phyloP scores from a whole-genome alignment of 2,329 filamentous ascomycete genomes.

The Chaetoscypha palmicola region DNA sequence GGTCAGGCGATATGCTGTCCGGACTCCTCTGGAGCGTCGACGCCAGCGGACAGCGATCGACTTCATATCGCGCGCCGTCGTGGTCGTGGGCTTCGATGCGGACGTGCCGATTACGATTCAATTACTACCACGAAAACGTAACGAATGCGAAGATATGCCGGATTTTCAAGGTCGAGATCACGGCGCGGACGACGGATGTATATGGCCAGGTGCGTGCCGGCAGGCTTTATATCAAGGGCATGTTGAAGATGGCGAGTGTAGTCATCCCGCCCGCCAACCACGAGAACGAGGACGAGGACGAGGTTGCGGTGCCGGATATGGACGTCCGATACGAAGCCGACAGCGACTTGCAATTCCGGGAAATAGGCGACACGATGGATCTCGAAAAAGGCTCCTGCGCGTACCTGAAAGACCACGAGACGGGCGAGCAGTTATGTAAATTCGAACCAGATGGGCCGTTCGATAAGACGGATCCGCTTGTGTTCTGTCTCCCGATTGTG shows the following conservation, averaged over 20 bases:
- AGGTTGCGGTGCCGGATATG: not conserved
- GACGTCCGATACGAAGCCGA: not conserved
- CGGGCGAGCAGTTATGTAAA: not conserved
- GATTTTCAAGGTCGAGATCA: not conserved
- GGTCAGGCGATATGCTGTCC: conserved; percentile 1
- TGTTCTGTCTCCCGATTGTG: not conserved
- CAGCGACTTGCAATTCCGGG: not conserved
- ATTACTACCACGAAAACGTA: not conserved
- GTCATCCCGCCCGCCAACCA: not conserved
- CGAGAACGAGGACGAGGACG: not conserved
- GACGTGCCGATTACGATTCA: not conserved
- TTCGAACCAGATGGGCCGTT: not conserved
- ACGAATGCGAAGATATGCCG: not conserved
- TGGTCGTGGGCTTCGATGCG: conserved; percentile 8
- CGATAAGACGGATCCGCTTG: not conserved
- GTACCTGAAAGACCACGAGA: not conserved
- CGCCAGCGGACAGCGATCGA: not conserved
- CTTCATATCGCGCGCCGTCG: conserved; percentile 7
- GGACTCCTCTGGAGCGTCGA: not conserved
- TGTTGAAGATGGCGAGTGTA: not conserved
- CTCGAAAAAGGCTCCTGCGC: not conserved
- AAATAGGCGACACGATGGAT: not conserved
- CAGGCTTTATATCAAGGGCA: not conserved
- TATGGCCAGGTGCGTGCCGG: not conserved
- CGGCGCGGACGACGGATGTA: not conserved